These are phyloP conservation scores for Cardamine occulta DNA, from an alignment of 345 rosid species.

Conservation along the genomic window DNA sequence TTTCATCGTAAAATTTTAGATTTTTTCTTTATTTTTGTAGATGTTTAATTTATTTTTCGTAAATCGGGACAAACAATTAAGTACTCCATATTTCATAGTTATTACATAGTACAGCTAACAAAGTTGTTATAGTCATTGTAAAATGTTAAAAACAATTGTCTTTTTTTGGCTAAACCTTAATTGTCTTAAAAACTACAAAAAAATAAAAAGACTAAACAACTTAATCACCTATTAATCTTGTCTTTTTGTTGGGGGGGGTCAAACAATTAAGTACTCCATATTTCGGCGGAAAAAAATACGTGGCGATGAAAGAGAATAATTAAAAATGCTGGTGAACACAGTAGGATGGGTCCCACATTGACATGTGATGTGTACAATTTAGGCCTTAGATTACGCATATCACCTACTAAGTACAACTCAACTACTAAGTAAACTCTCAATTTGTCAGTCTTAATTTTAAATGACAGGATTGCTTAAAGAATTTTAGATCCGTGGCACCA, in stretches of 20 bases:
- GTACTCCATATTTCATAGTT: too few relatives aligned
- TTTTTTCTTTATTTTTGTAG: not conserved
- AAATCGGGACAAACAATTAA: too few relatives aligned
- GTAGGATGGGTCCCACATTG: conserved; percentile 25
- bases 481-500: not conserved
- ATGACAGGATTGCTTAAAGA: conserved; percentile 2
- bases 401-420: too few relatives aligned
- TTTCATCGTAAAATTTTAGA: not conserved
- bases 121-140: not conserved
- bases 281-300: conserved; percentile 30
- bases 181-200: not conserved
- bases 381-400: conserved; percentile 41
- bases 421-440: conserved; percentile 30
- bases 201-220: not conserved
- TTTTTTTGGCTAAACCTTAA: not conserved
- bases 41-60: not conserved
- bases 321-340: conserved; percentile 25
- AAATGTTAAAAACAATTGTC: not conserved
- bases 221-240: not conserved
- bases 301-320: conserved; percentile 11
- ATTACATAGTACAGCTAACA: too few relatives aligned
- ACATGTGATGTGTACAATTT: conserved; percentile 33
- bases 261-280: not conserved
- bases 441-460: conserved; percentile 3
- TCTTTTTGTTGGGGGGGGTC: not conserved